Conservation (phyloP, 495 filamentous ascomycete species). For the Penicillium coffeae region DNA sequence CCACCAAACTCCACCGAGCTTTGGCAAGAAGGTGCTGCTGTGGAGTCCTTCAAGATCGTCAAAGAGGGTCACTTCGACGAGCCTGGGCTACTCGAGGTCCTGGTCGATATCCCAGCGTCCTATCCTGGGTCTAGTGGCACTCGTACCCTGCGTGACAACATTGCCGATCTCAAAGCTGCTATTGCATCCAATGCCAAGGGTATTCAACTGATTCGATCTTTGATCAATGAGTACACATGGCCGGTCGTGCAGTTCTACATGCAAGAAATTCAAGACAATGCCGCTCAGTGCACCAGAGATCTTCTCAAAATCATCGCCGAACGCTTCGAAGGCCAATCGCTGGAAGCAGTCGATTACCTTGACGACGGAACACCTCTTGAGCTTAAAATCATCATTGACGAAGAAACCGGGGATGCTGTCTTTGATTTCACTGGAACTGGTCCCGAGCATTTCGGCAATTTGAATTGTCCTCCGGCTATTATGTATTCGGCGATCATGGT, state of each 20-base stretch:
- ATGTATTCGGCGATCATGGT: conserved; percentile 45
- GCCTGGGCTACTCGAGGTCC: conserved; percentile 66
- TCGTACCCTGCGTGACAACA: conserved; percentile 78
- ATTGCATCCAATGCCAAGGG: conserved; percentile 92
- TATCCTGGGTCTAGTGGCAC: conserved; percentile 85
- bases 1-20: conserved; percentile 84
- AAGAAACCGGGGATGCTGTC: conserved; percentile 72
- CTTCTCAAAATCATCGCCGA: conserved; percentile 70
- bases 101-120: conserved; percentile 72
- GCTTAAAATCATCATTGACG: conserved; percentile 74
- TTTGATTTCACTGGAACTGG: conserved; percentile 86
- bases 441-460: conserved; percentile 68
- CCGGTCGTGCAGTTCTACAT: conserved; percentile 83
- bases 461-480: conserved; percentile 51
- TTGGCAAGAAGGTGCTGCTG: conserved; percentile 84
- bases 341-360: conserved; percentile 83
- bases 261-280: conserved; percentile 84
- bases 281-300: conserved; percentile 69
- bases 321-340: conserved; percentile 63
- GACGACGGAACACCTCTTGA: conserved; percentile 85
- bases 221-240: conserved; percentile 87
- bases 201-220: conserved; percentile 75
- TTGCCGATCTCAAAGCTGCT: conserved; percentile 90
- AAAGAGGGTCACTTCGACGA: conserved; percentile 82
- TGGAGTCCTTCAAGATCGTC: conserved; percentile 84